Conservation (phyloP, 306 rosid species). For the Urtica urens region DNA sequence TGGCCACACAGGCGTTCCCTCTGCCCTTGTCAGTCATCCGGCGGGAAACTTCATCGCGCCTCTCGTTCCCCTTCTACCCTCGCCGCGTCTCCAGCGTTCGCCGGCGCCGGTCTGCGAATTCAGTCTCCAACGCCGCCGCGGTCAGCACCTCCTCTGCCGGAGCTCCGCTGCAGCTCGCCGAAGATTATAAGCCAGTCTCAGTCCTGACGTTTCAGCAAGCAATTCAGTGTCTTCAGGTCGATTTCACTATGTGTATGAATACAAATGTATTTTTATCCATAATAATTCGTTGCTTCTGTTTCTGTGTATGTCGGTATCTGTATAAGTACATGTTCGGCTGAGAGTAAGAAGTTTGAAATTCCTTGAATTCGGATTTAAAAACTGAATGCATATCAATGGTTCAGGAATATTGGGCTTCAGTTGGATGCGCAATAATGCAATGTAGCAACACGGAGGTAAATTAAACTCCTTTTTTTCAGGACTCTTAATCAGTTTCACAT, state of each 20-base stretch:
- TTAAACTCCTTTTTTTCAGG: neutral
- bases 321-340: too few relatives aligned
- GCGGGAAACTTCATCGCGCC: slow-evolving; percentile 38
- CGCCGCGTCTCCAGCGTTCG: slow-evolving; percentile 1
- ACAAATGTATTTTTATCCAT: neutral
- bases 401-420: slow-evolving; percentile 96
- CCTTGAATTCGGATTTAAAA: too few relatives aligned
- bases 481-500: neutral
- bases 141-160: slow-evolving; percentile 23
- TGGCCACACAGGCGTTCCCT: slow-evolving; percentile 58
- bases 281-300: too few relatives aligned
- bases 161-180: slow-evolving; percentile 21
- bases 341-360: too few relatives aligned
- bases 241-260: neutral
- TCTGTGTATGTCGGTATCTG: too few relatives aligned
- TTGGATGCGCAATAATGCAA: slow-evolving; percentile 97
- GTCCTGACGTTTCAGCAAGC: slow-evolving; percentile 83
- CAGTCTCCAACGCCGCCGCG: slow-evolving; percentile 31
- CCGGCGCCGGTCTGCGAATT: slow-evolving; percentile 29
- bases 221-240: slow-evolving; percentile 92
- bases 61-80: slow-evolving; percentile 16
- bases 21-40: slow-evolving; percentile 56
- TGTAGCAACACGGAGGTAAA: slow-evolving; percentile 96
- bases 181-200: slow-evolving; percentile 20
- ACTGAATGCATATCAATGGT: slow-evolving; percentile 12